Conservation (phyloP, 768 basidiomycete genomes). For the Chlorophyllum brunneum region DNA sequence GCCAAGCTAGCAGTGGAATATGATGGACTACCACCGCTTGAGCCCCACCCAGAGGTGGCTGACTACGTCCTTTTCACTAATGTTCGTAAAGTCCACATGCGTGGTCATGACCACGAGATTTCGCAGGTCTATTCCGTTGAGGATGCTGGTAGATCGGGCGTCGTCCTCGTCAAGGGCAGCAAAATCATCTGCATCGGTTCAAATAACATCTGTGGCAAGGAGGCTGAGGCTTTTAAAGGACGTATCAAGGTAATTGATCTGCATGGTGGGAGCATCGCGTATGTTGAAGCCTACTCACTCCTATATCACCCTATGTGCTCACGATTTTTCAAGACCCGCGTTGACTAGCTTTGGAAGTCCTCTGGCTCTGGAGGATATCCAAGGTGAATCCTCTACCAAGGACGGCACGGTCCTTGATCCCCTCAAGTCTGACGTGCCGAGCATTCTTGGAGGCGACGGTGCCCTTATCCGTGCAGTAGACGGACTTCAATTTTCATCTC, state of each 20-base stretch:
- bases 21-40: slow-evolving; percentile 65
- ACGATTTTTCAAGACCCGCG: slow-evolving; percentile 42
- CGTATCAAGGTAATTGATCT: slow-evolving; percentile 46
- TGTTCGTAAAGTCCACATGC: slow-evolving; percentile 48
- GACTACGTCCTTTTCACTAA: slow-evolving; percentile 59
- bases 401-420: slow-evolving; percentile 57
- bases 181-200: slow-evolving; percentile 49
- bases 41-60: slow-evolving; percentile 32
- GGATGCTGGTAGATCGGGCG: slow-evolving; percentile 19
- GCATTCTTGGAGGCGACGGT: slow-evolving; percentile 35
- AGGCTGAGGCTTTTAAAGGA: slow-evolving; percentile 12
- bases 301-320: slow-evolving; percentile 18
- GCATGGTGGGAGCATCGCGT: slow-evolving; percentile 61
- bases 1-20: slow-evolving; percentile 48
- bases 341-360: slow-evolving; percentile 60
- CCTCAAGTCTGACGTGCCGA: slow-evolving; percentile 35
- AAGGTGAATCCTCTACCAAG: slow-evolving; percentile 49
- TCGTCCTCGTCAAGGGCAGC: slow-evolving; percentile 53
- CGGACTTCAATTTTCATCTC: slow-evolving; percentile 65
- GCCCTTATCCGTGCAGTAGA: slow-evolving; percentile 57
- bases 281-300: slow-evolving; percentile 31
- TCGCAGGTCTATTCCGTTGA: slow-evolving; percentile 14
- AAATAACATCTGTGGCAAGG: slow-evolving; percentile 5
- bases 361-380: slow-evolving; percentile 65
- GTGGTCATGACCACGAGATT: slow-evolving; percentile 25